These are phyloP conservation scores for Auricularia auricula-judae DNA, from an alignment of 768 basidiomycete genomes.

Conservation along the genomic window DNA sequence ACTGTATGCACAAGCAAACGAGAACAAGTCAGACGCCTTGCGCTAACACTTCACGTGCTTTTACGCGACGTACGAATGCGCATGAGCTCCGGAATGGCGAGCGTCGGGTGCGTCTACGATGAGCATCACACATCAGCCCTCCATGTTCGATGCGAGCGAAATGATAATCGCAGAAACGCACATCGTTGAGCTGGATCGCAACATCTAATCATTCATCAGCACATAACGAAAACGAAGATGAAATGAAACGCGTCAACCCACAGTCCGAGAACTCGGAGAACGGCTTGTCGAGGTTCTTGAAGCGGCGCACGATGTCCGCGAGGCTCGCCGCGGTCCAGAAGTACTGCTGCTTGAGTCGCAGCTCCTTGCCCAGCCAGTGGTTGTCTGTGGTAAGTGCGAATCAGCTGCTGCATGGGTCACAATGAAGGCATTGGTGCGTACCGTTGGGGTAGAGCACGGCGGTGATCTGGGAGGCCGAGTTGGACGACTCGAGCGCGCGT, in stretches of 20 bases:
- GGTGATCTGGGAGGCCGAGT: constrained; percentile 88
- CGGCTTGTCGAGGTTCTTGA: constrained; percentile 79
- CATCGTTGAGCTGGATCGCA: constrained; percentile 93
- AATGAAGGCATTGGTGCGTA: constrained; percentile 18
- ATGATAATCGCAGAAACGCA: constrained; percentile 20
- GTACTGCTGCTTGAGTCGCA: constrained; percentile 93
- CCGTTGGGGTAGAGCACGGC: constrained; percentile 91
- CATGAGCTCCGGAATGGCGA: constrained; percentile 93
- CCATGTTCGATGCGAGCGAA: neutral
- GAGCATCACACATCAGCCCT: neutral
- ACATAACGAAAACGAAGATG: neutral
- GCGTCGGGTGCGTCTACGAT: constrained; percentile 81
- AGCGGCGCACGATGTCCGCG: constrained; percentile 83
- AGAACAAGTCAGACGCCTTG: too few species aligned
- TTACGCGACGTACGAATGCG: constrained; percentile 43
- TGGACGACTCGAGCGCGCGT: constrained; percentile 74
- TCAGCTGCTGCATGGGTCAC: constrained; percentile 32
- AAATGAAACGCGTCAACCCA: constrained; percentile 22
- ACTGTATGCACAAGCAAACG: constrained; percentile 12
- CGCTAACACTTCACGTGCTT: constrained; percentile 4
- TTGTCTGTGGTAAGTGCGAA: constrained; percentile 13
- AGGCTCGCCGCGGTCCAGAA: constrained; percentile 88
- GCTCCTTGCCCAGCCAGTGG: constrained; percentile 66
- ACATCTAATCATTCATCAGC: constrained; percentile 38
- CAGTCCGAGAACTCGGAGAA: constrained; percentile 76